Evolutionary conservation across 306 rosid genomes (phyloP).

Genomic region (Calophaca sinica): DNA sequence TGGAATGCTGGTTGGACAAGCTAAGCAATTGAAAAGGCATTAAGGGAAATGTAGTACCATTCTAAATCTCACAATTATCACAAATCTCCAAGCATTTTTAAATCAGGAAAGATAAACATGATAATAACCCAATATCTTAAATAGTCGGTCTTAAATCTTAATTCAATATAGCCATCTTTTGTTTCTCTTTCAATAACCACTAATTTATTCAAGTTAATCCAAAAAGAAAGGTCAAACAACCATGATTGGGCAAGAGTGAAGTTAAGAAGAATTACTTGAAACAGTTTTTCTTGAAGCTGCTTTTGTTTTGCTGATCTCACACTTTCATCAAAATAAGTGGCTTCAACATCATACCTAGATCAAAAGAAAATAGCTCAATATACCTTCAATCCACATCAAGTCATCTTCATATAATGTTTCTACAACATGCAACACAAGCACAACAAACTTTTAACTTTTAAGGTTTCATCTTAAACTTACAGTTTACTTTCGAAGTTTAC

Average conservation of each 20-base stretch:
- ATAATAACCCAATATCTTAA: background rate
- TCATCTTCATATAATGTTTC: constrained; percentile 21
- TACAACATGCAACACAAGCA: constrained; percentile 18
- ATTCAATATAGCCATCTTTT: background rate
- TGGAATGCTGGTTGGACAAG: constrained; percentile 90
- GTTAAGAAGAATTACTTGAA: constrained; percentile 75
- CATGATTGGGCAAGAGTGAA: constrained; percentile 13
- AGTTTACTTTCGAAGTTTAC: constrained; percentile 28
- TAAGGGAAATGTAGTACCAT: background rate
- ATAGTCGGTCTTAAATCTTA: constrained; percentile 16
- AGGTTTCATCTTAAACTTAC: background rate
- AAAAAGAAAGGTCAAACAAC: constrained; percentile 27
- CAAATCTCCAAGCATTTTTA: constrained; percentile 26
- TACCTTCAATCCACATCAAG: constrained; percentile 8
- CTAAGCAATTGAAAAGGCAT: constrained; percentile 57
- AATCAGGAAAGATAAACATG: background rate
- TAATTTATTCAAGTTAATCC: constrained; percentile 25
- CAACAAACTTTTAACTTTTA: background rate
- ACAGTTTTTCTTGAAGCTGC: constrained; percentile 90
- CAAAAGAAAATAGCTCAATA: constrained; percentile 41
- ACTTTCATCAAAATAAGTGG: constrained; percentile 92
- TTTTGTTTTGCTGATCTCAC: constrained; percentile 88
- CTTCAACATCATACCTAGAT: constrained; percentile 91
- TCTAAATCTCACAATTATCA: constrained; percentile 35
- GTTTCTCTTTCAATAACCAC: background rate